Evolutionary conservation across 805 yeast species (phyloP).

Genomic region (Candida gorgasii): DNA sequence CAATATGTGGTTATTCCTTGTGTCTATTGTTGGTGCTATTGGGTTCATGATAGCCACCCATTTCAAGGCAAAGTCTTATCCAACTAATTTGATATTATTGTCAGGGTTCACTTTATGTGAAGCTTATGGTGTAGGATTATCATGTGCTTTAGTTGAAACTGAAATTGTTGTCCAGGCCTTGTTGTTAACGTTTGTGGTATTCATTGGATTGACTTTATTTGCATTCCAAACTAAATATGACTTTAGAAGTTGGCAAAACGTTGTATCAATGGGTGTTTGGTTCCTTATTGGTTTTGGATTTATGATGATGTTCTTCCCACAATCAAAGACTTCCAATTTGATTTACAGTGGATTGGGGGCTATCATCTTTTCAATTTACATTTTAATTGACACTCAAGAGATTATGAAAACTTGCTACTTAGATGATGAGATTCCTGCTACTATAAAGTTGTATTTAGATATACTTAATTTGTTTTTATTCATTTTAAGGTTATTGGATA

Average conservation of each 20-base stretch:
- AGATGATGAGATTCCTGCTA: constrained; percentile 84
- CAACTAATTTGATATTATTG: constrained; percentile 61
- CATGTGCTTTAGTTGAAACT: constrained; percentile 63
- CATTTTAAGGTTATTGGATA: constrained; percentile 52
- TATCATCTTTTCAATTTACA: constrained; percentile 65
- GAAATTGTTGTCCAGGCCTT: constrained; percentile 70
- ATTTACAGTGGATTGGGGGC: constrained; percentile 76
- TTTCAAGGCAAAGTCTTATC: constrained; percentile 66
- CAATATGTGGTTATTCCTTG: constrained; percentile 59
- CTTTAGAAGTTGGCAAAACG: constrained; percentile 66
- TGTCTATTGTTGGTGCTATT: constrained; percentile 59
- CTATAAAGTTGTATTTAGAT: constrained; percentile 78
- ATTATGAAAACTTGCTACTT: constrained; percentile 73
- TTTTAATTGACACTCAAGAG: constrained; percentile 79
- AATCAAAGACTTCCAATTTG: constrained; percentile 56
- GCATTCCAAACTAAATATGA: constrained; percentile 80
- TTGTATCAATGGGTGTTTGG: constrained; percentile 56
- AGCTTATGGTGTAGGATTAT: constrained; percentile 69
- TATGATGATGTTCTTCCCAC: constrained; percentile 66
- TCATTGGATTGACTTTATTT: constrained; percentile 73
- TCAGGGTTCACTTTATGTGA: constrained; percentile 73
- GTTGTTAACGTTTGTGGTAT: constrained; percentile 64
- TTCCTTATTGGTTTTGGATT: constrained; percentile 71
- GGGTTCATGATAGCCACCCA: constrained; percentile 66
- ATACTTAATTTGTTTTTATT: constrained; percentile 77